Conservation (phyloP, 2,329 filamentous ascomycete species). For the Immersiporthe knoxdaviesiana region DNA sequence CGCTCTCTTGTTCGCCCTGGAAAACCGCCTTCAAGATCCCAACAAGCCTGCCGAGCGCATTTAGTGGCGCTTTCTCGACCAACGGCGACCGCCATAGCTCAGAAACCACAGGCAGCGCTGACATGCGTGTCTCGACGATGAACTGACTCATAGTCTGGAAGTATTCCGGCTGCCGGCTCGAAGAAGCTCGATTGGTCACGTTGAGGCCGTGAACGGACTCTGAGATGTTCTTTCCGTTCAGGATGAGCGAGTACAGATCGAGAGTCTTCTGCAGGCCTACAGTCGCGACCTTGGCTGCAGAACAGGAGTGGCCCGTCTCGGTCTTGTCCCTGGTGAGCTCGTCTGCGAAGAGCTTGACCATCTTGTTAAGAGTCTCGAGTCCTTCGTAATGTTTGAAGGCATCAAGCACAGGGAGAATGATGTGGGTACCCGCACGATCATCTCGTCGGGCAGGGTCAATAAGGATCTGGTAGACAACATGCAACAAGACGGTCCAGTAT, state of each 20-base stretch:
- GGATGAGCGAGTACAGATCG: conserved; percentile 76
- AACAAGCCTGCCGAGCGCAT: conserved; percentile 77
- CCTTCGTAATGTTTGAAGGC: conserved; percentile 85
- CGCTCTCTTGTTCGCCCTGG: conserved; percentile 74
- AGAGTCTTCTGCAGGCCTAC: conserved; percentile 80
- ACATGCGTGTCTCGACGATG: conserved; percentile 81
- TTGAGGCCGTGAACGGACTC: conserved; percentile 69
- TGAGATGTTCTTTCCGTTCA: conserved; percentile 76
- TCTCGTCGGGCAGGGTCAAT: conserved; percentile 62
- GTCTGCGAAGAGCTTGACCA: conserved; percentile 70
- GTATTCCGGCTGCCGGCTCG: conserved; percentile 47
- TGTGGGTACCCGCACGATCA: conserved; percentile 54
- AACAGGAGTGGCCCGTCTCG: conserved; percentile 49
- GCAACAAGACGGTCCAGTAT: conserved; percentile 81
- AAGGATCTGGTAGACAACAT: conserved; percentile 76
- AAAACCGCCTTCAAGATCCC: conserved; percentile 82
- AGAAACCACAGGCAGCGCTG: conserved; percentile 74
- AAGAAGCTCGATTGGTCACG: conserved; percentile 42
- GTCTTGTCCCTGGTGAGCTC: conserved; percentile 50
- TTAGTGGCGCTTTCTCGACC: conserved; percentile 77
- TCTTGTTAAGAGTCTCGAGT: conserved; percentile 71
- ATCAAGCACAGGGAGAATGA: conserved; percentile 77
- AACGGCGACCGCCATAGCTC: conserved; percentile 85
- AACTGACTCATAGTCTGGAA: conserved; percentile 67
- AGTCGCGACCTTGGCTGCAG: conserved; percentile 51